Evolutionary conservation across 768 basidiomycete species (phyloP).

Genomic region (Pilatotrama ljubarskyi): DNA sequence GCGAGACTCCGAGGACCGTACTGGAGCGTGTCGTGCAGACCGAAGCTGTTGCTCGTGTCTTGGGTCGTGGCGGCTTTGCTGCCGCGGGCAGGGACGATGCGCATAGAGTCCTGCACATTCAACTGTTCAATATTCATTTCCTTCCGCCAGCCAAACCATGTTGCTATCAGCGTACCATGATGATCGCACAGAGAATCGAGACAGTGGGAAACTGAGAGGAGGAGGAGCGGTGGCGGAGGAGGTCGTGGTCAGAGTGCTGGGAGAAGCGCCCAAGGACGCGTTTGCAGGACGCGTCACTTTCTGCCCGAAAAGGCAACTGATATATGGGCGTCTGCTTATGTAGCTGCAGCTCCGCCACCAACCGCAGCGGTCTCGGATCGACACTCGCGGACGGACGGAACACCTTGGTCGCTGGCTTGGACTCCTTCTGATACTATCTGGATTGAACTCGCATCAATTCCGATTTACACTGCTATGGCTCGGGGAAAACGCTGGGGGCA

Average conservation of each 20-base stretch:
- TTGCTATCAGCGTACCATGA: not conserved
- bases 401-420: too few species aligned
- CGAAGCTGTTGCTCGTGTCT: slow-evolving; percentile 71
- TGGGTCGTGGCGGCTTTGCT: slow-evolving; percentile 63
- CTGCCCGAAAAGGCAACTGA: not conserved
- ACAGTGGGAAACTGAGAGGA: not conserved
- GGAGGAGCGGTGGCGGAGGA: not conserved
- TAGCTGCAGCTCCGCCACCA: too few species aligned
- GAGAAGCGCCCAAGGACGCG: slow-evolving; percentile 9
- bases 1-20: slow-evolving; percentile 85
- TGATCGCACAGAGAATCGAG: not conserved
- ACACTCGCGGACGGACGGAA: too few species aligned
- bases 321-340: slow-evolving; percentile 4
- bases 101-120: slow-evolving; percentile 50
- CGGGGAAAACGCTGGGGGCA: slow-evolving; percentile 2
- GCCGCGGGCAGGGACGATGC: slow-evolving; percentile 58
- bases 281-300: slow-evolving; percentile 18
- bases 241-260: not conserved
- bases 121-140: too few species aligned
- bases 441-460: not conserved
- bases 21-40: slow-evolving; percentile 85
- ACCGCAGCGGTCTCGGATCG: too few species aligned
- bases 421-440: too few species aligned
- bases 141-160: not conserved
- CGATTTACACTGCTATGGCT: not conserved